phyloP scores from a whole-genome alignment of 2,329 filamentous ascomycete species.

The Fusarium sp. region DNA sequence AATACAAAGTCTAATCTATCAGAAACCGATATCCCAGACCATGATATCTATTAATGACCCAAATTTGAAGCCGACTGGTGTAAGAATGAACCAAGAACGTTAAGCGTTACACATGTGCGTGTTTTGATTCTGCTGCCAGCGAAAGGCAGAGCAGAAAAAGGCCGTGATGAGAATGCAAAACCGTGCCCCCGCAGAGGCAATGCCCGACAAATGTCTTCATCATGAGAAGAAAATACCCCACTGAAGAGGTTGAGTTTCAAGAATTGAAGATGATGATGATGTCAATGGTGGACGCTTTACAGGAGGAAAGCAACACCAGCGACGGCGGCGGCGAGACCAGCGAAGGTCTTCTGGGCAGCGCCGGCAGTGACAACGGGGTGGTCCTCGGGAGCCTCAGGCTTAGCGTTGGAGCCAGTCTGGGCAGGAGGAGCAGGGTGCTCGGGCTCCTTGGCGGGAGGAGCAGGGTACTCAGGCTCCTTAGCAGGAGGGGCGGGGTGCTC shows the following conservation, averaged over 20 bases:
- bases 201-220: constrained; percentile 1
- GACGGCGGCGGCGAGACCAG: constrained; percentile 40
- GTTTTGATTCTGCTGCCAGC: constrained; percentile 1
- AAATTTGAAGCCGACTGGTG: constrained; percentile 26
- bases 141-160: background rate
- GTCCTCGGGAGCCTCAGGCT: constrained; percentile 16
- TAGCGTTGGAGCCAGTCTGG: constrained; percentile 5
- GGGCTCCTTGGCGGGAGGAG: background rate
- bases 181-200: background rate
- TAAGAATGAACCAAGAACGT: constrained; percentile 43
- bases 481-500: constrained; percentile 12
- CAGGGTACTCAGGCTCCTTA: background rate
- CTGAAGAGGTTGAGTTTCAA: background rate
- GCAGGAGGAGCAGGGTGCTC: constrained; percentile 13
- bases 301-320: constrained; percentile 44
- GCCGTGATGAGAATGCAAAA: constrained; percentile 18
- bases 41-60: background rate
- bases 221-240: background rate
- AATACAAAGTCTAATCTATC: constrained; percentile 26
- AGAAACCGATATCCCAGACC: constrained; percentile 22
- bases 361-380: constrained; percentile 40
- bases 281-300: constrained; percentile 25
- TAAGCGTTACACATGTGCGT: constrained; percentile 35
- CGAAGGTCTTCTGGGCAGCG: constrained; percentile 41
- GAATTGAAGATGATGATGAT: background rate